Evolutionary conservation across 306 rosid species (phyloP).

Genomic region (Malus domestica): DNA sequence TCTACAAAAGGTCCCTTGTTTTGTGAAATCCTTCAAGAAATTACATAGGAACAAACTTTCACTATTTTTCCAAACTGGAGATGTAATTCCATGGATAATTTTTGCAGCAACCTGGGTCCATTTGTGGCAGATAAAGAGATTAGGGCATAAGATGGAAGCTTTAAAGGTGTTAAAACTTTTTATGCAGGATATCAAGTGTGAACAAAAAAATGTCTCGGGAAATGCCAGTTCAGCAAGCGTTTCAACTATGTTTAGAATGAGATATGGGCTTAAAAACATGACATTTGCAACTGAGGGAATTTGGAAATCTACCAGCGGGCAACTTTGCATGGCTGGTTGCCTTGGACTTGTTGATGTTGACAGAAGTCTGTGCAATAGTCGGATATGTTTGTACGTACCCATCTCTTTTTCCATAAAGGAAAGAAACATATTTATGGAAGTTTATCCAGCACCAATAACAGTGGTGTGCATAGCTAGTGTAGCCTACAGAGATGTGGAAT

Average conservation of each 20-base stretch:
- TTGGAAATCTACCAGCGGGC: constrained; percentile 88
- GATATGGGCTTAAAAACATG: constrained; percentile 69
- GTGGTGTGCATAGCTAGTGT: constrained; percentile 47
- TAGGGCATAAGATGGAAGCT: constrained; percentile 66
- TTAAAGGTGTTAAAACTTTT: constrained; percentile 55
- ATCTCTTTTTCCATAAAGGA: constrained; percentile 63
- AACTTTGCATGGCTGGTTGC: constrained; percentile 97
- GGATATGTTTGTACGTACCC: constrained; percentile 75
- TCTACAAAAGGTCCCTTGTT: constrained; percentile 46
- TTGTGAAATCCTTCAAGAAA: constrained; percentile 68
- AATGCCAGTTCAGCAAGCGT: constrained; percentile 52
- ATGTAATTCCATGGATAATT: constrained; percentile 54
- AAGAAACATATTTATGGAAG: constrained; percentile 61
- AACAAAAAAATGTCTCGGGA: constrained; percentile 18
- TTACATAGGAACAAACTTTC: constrained; percentile 51
- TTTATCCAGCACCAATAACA: constrained; percentile 42
- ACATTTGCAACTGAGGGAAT: constrained; percentile 78
- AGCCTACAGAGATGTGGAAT: constrained; percentile 67
- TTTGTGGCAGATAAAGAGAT: constrained; percentile 53
- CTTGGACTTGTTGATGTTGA: constrained; percentile 45
- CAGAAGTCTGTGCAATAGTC: constrained; percentile 46
- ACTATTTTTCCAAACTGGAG: constrained; percentile 77
- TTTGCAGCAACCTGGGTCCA: constrained; percentile 81
- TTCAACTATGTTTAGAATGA: constrained; percentile 66
- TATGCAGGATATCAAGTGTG: constrained; percentile 69